Evolutionary conservation across 75 land plant species (phyloP).

Genomic region (Pinus tabuliformis): DNA sequence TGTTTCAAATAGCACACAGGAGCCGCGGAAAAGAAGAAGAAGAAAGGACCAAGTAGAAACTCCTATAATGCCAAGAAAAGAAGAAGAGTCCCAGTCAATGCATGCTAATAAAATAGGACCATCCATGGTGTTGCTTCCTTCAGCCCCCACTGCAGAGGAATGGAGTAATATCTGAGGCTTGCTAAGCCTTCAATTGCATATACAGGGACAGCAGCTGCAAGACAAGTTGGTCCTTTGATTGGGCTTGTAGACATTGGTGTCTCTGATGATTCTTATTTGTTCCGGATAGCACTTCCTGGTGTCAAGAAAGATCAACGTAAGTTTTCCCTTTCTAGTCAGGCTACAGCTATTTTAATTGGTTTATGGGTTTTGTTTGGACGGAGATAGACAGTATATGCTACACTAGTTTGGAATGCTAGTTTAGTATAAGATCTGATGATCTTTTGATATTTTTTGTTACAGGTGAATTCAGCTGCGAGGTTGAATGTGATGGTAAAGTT

Average conservation of each 20-base stretch:
- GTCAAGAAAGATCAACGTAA: constrained; percentile 76
- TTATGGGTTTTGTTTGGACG: neutral
- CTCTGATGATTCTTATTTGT: constrained; percentile 65
- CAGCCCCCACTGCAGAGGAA: constrained; percentile 44
- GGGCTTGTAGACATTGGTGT: constrained; percentile 76
- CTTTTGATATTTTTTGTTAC: constrained; percentile 13
- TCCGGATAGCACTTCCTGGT: constrained; percentile 75
- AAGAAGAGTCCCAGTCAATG: constrained; percentile 12
- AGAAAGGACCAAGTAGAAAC: constrained; percentile 30
- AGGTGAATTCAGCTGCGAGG: constrained; percentile 80
- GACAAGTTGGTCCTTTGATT: constrained; percentile 51
- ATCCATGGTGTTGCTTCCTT: constrained; percentile 54
- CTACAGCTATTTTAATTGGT: neutral
- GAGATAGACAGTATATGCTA: neutral
- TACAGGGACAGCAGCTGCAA: constrained; percentile 66
- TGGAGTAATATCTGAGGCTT: constrained; percentile 50
- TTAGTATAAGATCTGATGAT: neutral
- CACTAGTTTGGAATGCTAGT: neutral
- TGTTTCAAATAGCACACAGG: constrained; percentile 10
- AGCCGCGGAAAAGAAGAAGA: constrained; percentile 11
- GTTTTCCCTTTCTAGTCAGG: constrained; percentile 3
- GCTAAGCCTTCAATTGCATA: constrained; percentile 47
- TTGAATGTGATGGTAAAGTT: constrained; percentile 72
- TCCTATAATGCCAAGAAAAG: constrained; percentile 12
- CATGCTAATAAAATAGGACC: constrained; percentile 22